Base-by-base conservation (phyloP, 331 rosid species). In the Dryas integrifolia region DNA sequence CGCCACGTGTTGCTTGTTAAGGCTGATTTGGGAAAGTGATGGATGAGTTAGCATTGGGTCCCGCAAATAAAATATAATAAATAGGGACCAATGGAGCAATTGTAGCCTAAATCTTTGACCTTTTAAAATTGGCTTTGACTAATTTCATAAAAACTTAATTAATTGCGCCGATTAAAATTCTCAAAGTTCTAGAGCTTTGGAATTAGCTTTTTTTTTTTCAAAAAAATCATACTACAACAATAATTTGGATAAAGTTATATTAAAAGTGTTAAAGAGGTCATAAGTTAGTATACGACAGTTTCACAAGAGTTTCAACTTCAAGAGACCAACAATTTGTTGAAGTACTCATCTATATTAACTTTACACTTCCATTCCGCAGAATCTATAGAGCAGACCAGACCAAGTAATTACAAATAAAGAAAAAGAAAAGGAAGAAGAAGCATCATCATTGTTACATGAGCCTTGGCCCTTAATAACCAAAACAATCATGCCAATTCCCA, bases 101-200 rank as follows among this genome's bases (percentile, higher is more conserved):
- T 30, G 59, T 24, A 30, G 59, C 46, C 38, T 48, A 56, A 67
- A 49, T 50, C 72, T 49, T 67, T 67, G 56, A 67, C 50, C 51
- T 47, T 61, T 61, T 3, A 14, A 14, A 14, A 14, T 13, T 0
- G 26, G 47, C 21, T 30, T 30, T 30, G 35, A 30, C 35, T 30
- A 30, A 30, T 30, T 30, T 30, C 35, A 30, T 30, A 30, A 30
- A 30, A 30, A 2, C 35, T 30, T 30, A 30, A 30, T 30, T 30
- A 30, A 30, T 30, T 30, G 35, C 35, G 24, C 35, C 35, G 13
- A 46, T 46, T 46, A 2, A 46, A 46, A 13, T 30, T 46, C 50
- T 46, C 50, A 46, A 9, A 46, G 35, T 46, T 46, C 50, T 46
- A 46, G 49, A 46, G 50, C 35, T 30, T 30, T 30, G 35, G 35